Percentiles rank a stretch among this genome's conserved stretches.
These are phyloP conservation scores for Arabidopsis suecica DNA, from an alignment of 345 rosid species.

Conservation along the genomic window DNA sequence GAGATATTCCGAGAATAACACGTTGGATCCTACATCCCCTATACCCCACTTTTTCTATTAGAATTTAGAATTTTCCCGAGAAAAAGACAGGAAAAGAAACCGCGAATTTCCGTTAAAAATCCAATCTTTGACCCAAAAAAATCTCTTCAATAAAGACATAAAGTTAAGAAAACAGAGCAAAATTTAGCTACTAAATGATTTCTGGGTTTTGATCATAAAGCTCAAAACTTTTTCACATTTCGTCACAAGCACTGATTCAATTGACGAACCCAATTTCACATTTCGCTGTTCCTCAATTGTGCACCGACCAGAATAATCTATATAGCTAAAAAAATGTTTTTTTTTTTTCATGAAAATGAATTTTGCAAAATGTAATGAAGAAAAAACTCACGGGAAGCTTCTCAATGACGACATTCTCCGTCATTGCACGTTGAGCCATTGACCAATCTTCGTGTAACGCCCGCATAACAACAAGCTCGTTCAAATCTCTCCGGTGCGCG, in stretches of 20 bases:
- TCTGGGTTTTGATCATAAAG: constrained; percentile 13
- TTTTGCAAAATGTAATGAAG: neutral
- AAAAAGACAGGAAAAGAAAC: neutral
- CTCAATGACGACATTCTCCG: constrained; percentile 56
- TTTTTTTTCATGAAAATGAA: constrained; percentile 39
- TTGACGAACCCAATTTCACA: neutral
- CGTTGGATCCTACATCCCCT: constrained; percentile 12
- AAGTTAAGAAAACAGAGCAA: neutral
- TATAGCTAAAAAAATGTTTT: neutral
- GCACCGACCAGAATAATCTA: neutral
- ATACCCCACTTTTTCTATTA: constrained; percentile 20
- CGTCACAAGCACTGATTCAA: constrained; percentile 10
- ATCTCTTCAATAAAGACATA: neutral
- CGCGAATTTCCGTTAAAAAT: constrained; percentile 21
- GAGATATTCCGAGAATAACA: constrained; percentile 22
- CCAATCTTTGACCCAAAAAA: constrained; percentile 22
- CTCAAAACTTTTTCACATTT: neutral
- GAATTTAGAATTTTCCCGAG: neutral
- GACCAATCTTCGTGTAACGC: constrained; percentile 68
- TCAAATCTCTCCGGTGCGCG: constrained; percentile 40
- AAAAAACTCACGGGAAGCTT: constrained; percentile 55
- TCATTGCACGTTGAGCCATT: constrained; percentile 63
- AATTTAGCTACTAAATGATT: neutral
- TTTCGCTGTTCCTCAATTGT: neutral
- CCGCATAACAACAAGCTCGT: constrained; percentile 52